Evolutionary conservation across 257 asterid genomes (phyloP).

Genomic region (Solanum neorickii): DNA sequence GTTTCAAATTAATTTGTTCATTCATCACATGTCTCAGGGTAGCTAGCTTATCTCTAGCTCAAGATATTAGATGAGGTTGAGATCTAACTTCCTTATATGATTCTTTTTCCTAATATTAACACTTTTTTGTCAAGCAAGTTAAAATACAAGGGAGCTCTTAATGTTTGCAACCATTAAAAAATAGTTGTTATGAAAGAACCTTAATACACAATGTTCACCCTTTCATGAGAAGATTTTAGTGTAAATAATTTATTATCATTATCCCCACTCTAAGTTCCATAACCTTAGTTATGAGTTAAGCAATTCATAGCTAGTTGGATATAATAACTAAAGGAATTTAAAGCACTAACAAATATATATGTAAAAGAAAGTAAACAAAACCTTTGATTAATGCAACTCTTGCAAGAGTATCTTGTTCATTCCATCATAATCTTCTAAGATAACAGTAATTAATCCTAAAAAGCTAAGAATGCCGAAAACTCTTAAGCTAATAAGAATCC

Average conservation of each 20-base stretch:
- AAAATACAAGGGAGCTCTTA: not conserved
- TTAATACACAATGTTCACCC: not conserved
- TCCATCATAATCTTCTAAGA: not conserved
- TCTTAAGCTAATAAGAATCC: not conserved
- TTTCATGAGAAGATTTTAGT: not conserved
- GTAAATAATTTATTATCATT: not conserved
- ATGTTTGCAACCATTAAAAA: not conserved
- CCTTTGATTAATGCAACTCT: not conserved
- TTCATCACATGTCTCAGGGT: not conserved
- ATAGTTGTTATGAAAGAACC: not conserved
- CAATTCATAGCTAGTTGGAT: not conserved
- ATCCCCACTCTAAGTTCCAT: not conserved
- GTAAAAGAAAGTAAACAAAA: not conserved
- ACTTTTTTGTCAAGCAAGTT: not conserved
- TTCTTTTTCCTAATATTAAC: not conserved
- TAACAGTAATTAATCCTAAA: not conserved
- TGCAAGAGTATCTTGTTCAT: not conserved
- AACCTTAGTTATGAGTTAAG: not conserved
- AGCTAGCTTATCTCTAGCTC: not conserved
- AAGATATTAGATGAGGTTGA: not conserved
- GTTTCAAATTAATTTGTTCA: not conserved
- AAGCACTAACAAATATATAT: not conserved
- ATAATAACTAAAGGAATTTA: not conserved
- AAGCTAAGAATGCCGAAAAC: not conserved
- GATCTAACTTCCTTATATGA: not conserved